phyloP scores from a whole-genome alignment of 306 rosid genomes.

The Cucurbita maxima region DNA sequence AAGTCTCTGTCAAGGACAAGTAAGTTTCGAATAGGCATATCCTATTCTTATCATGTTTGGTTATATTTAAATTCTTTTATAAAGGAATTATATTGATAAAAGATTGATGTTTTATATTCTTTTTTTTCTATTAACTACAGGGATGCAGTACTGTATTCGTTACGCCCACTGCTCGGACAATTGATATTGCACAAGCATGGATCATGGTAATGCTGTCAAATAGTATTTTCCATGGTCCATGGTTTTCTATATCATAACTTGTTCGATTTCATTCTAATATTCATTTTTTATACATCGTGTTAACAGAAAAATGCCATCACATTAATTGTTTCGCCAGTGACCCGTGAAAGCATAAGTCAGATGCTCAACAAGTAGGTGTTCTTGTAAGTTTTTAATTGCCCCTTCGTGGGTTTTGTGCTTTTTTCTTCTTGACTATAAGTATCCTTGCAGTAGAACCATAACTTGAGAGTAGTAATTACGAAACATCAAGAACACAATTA shows the following conservation, averaged over 20 bases:
- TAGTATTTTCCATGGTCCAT: neutral
- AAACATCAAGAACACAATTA: neutral
- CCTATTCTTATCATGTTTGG: neutral
- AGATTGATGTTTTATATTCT: neutral
- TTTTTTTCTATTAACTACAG: slow-evolving; percentile 47
- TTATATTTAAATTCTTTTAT: neutral
- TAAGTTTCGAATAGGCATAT: slow-evolving; percentile 17
- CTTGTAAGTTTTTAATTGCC: slow-evolving; percentile 10
- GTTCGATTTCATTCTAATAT: neutral
- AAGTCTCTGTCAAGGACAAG: slow-evolving; percentile 58
- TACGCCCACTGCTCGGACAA: slow-evolving; percentile 93
- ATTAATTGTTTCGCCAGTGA: slow-evolving; percentile 56
- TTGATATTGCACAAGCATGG: slow-evolving; percentile 88
- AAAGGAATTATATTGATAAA: neutral
- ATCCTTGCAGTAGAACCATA: neutral
- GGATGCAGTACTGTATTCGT: slow-evolving; percentile 96
- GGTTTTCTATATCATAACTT: slow-evolving; percentile 8
- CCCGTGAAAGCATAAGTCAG: slow-evolving; percentile 35
- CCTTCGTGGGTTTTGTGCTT: neutral
- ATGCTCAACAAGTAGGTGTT: slow-evolving; percentile 73
- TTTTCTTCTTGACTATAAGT: neutral
- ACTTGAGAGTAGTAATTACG: neutral
- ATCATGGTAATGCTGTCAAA: slow-evolving; percentile 44
- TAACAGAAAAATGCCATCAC: slow-evolving; percentile 60
- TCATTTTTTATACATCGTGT: neutral